A percentile compares a stretch with the other conserved stretches of the same genome.
phyloP scores from a whole-genome alignment of 257 asterid species.

The Anisodus acutangulus region DNA sequence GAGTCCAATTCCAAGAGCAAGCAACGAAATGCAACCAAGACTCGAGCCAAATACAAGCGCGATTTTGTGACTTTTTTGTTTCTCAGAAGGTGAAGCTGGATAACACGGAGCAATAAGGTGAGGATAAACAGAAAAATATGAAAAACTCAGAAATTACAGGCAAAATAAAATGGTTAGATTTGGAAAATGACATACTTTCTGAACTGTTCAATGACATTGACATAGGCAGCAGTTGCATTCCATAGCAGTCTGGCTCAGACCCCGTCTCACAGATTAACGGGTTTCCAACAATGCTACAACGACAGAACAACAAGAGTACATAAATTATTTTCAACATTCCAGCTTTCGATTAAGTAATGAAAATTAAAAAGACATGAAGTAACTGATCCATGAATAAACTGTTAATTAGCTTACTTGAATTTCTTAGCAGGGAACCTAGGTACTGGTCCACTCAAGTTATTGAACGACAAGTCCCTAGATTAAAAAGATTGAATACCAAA shows the following conservation, averaged over 20 bases:
- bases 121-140: not conserved
- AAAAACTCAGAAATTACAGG: not conserved
- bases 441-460: constrained; percentile 89
- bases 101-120: not conserved
- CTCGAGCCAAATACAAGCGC: constrained; percentile 72
- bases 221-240: constrained; percentile 76
- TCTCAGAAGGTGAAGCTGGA: constrained; percentile 44
- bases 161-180: not conserved
- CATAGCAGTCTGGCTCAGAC: constrained; percentile 63
- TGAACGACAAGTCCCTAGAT: constrained; percentile 89
- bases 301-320: constrained; percentile 6
- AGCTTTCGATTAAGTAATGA: not conserved
- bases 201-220: constrained; percentile 84
- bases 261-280: constrained; percentile 76
- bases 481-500: constrained; percentile 22
- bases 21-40: constrained; percentile 63
- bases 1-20: constrained; percentile 62
- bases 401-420: constrained; percentile 63
- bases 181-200: constrained; percentile 44
- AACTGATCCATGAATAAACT: not conserved
- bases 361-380: not conserved
- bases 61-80: constrained; percentile 61
- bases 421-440: constrained; percentile 79
- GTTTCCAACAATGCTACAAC: constrained; percentile 74
- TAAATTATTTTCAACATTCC: constrained; percentile 25